These are phyloP conservation scores for Malassezia yamatoensis DNA, from an alignment of 1,284 basidiomycete genomes.

Conservation along the genomic window DNA sequence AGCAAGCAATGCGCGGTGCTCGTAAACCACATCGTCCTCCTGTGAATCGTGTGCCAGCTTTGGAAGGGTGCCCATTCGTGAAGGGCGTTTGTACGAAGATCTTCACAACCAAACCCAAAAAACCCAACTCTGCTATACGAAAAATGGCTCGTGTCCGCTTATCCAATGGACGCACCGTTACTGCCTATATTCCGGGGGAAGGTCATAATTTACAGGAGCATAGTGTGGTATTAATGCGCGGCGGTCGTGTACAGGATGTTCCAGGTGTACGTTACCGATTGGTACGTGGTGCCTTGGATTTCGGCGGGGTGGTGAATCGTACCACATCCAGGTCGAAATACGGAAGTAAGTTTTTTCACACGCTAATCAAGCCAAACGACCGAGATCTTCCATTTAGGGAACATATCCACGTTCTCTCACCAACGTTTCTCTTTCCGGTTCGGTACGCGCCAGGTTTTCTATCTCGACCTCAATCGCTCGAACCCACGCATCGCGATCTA, in stretches of 20 bases:
- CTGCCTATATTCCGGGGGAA: conserved; percentile 92
- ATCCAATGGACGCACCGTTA: conserved; percentile 74
- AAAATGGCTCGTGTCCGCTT: conserved; percentile 93
- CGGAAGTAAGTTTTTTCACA: conserved; percentile 60
- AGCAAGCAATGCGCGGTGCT: conserved; percentile 44
- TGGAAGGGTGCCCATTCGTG: conserved; percentile 43
- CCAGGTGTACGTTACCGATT: conserved; percentile 70
- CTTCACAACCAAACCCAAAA: conserved; percentile 67
- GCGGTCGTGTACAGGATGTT: conserved; percentile 91
- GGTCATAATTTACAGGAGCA: conserved; percentile 98
- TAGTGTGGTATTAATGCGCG: conserved; percentile 82
- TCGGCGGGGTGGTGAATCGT: conserved; percentile 78
- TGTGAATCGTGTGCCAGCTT: conserved; percentile 42
- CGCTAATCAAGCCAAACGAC: conserved; percentile 17
- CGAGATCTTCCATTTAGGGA: neutral
- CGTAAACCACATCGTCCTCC: conserved; percentile 46
- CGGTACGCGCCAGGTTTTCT: conserved; percentile 55
- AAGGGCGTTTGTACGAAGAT: conserved; percentile 46
- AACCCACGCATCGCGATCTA: conserved; percentile 78
- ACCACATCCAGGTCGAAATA: conserved; percentile 78
- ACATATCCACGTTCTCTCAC: conserved; percentile 33
- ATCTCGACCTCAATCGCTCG: conserved; percentile 74
- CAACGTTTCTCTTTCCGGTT: conserved; percentile 37
- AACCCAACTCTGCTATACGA: conserved; percentile 96
- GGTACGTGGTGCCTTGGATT: conserved; percentile 83